Evolutionary conservation across 331 rosid species (phyloP), one percentile per base, ranked within the genome.

Genomic region (Malus hybrid): DNA sequence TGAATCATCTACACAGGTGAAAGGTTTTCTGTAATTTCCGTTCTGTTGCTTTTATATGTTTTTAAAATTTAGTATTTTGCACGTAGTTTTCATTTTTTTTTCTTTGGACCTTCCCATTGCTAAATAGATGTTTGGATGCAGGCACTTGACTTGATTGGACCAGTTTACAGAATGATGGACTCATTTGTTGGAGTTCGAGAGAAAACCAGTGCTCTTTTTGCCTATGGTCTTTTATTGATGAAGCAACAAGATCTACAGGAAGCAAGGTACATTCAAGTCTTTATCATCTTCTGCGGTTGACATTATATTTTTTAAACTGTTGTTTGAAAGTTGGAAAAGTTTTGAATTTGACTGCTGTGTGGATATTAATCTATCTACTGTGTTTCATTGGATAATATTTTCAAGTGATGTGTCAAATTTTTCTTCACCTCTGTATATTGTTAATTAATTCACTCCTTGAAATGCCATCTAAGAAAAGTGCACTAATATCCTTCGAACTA

Each of bases 151-250:
- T 89, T 90, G 88, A 83, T 94, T 69, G 89, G 96, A 78, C 99
- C 99, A 61, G 96, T 90, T 77, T 87, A 92, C 84, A 86, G 91
- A 62, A 88, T 88, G 81, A 92, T 90, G 92, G 99, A 94, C 84
- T 92, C 97, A 56, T 94, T 94, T 76, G 99, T 90, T 20, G 97
- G 99, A 70, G 97, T 94, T 83, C 85, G 97, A 80, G 99, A 94
- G 90, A 92, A 94, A 89, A 94, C 99, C 63, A 87, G 89, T 70
- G 93, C 87, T 77, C 93, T 92, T 81, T 94, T 90, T 75, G 99
- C 96, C 30, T 94, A 92, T 70, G 99, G 99, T 70, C 93, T 94
- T 75, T 75, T 94, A 82, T 87, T 92, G 82, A 90, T 89, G 96
- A 94, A 92, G 86, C 97, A 89, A 76, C 96, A 90, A 63, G 97